Percentiles rank a stretch among this genome's conserved stretches.
These are phyloP conservation scores for Mrakia blollopis DNA, from an alignment of 768 basidiomycete species.

Conservation along the genomic window DNA sequence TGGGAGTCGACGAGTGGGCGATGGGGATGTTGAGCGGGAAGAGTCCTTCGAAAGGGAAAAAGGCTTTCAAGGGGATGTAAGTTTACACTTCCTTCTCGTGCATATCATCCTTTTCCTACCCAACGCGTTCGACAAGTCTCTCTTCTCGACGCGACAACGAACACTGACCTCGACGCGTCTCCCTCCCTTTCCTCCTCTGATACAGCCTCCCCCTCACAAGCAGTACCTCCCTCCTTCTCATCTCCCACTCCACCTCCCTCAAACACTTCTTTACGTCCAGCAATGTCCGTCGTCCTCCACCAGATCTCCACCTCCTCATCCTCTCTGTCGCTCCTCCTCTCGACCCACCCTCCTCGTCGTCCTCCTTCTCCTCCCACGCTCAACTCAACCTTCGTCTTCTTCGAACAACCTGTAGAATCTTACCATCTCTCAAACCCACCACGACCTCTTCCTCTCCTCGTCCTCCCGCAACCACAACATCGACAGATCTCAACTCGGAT, in stretches of 20 bases:
- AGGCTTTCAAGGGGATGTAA: constrained; percentile 1
- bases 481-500: neutral
- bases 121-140: neutral
- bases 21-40: constrained; percentile 6
- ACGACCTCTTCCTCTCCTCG: no score
- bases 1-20: neutral
- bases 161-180: no score
- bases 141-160: neutral
- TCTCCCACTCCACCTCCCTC: constrained; percentile 9
- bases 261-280: neutral
- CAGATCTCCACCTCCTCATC: constrained; percentile 7
- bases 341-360: no score
- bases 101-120: neutral
- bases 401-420: neutral
- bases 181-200: no score
- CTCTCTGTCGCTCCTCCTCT: neutral
- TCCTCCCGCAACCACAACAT: no score
- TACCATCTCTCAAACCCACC: neutral
- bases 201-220: constrained; percentile 11
- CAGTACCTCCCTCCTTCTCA: constrained; percentile 15
- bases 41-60: constrained; percentile 13
- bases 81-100: neutral
- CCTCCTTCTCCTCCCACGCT: neutral
- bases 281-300: neutral
- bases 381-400: neutral